Conservation (phyloP, 2,329 filamentous ascomycete genomes). For the Exophiala bonariae region DNA sequence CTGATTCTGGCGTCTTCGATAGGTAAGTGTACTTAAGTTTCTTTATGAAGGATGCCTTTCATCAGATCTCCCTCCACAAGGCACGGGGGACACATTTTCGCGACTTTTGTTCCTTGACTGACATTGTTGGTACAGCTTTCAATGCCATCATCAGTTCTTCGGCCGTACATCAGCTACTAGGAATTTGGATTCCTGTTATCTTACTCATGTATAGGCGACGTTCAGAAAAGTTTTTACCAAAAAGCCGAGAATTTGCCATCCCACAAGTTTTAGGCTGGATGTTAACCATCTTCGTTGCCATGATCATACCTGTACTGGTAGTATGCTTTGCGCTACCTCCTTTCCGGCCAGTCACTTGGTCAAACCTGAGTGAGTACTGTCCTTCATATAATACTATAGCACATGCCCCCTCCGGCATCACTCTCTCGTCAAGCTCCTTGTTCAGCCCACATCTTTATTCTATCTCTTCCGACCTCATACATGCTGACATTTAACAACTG, state of each 20-base stretch:
- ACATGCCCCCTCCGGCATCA: too few species aligned
- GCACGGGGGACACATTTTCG: too few species aligned
- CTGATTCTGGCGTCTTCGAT: slow-evolving; percentile 21
- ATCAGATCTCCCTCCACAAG: slow-evolving; percentile 34
- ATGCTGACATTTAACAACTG: too few species aligned
- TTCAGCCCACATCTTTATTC: too few species aligned
- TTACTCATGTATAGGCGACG: slow-evolving; percentile 10
- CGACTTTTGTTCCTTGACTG: slow-evolving; percentile 35
- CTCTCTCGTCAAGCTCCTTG: too few species aligned
- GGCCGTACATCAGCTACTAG: slow-evolving; percentile 56
- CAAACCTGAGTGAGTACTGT: slow-evolving; percentile 20
- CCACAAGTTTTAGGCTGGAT: slow-evolving; percentile 6
- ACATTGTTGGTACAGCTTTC: slow-evolving; percentile 59
- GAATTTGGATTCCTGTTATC: slow-evolving; percentile 43
- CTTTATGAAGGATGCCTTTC: neutral
- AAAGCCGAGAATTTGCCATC: slow-evolving; percentile 4
- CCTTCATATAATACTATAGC: too few species aligned
- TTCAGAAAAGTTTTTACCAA: slow-evolving; percentile 5
- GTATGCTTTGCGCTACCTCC: slow-evolving; percentile 17
- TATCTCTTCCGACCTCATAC: too few species aligned
- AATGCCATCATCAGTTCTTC: slow-evolving; percentile 59
- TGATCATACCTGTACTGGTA: slow-evolving; percentile 20
- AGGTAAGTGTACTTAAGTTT: slow-evolving; percentile 5
- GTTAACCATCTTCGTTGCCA: slow-evolving; percentile 36
- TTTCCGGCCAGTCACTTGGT: slow-evolving; percentile 6